phyloP scores from a whole-genome alignment of 495 filamentous ascomycete genomes.

The Aspergillus steynii region DNA sequence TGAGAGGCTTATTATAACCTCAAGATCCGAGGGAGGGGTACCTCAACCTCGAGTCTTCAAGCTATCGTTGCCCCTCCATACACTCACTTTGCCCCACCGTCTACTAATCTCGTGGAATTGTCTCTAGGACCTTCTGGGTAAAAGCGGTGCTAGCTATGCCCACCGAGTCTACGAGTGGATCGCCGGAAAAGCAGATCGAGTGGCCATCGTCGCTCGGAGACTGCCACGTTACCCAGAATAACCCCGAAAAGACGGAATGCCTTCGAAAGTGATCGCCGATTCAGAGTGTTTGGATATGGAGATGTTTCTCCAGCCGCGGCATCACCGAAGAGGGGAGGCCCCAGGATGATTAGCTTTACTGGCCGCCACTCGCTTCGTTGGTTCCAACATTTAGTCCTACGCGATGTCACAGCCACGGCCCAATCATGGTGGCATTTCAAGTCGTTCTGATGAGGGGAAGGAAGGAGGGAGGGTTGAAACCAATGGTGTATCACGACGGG shows the following conservation, averaged over 20 bases:
- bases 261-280: slow-evolving; percentile 3
- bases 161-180: slow-evolving; percentile 7
- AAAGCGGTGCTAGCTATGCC: not conserved
- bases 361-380: not conserved
- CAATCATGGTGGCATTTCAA: no score
- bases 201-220: slow-evolving; percentile 2
- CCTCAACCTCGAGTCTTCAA: slow-evolving; percentile 8
- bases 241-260: not conserved
- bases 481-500: not conserved
- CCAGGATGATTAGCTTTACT: not conserved
- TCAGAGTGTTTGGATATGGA: not conserved
- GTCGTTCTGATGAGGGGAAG: no score
- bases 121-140: not conserved
- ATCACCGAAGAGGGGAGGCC: not conserved
- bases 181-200: slow-evolving; percentile 9
- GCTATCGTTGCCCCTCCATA: slow-evolving; percentile 14
- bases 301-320: slow-evolving; percentile 2
- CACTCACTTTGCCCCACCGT: slow-evolving; percentile 11
- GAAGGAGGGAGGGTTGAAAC: not conserved
- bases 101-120: slow-evolving; percentile 7
- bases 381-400: not conserved
- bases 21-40: not conserved
- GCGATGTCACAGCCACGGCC: not conserved
- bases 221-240: slow-evolving; percentile 11
- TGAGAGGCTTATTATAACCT: slow-evolving; percentile 1